Base-by-base conservation (phyloP, 768 basidiomycete genomes). In the Fomitopsis pulvina region DNA sequence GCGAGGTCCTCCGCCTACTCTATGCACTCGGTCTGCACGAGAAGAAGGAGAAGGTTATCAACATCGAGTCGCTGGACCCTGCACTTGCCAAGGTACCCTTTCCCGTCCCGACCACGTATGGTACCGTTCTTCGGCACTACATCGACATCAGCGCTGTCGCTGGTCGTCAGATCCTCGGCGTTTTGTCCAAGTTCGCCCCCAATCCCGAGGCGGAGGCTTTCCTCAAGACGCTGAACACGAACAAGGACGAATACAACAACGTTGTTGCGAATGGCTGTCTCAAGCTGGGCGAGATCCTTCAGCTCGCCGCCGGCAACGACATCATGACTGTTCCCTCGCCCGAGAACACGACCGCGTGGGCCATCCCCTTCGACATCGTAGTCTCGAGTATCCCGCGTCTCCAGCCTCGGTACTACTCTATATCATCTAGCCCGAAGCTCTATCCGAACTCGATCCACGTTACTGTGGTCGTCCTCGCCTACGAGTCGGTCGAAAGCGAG, bases 1-100 rank as follows among this genome's bases (percentile, higher is more conserved):
- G 84, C 41, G 94, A 98, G 61, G 93, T 98, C 39, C 82, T 90
- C 47, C 85, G 94, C 49, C 79, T 96, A 22, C 78, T 99, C 18
- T 85, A 80, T 54, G 79, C 85, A 34, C 83, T 99, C 42, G 95
- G 93, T 22, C 76, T 99, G 10, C 75, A 77, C 56, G 76, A 85
- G 53, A 90, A 90, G 71, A 79, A 81, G 62, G 83, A 94, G 65
- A 75, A 77, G 32, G 81, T 92, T 42, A 91, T 99, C 60, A 81
- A 84, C 56, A 92, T 99, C 52, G 92, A 93, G 63, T 95, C 92
- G n/a, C 82, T 98, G 52, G 95, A 99, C 62, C 95, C 96, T 18
- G 92, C 94, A 14, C 77, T 99, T 26, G 95, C 95, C 51, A 98
- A 98, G 68, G 94, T 98, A 50, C 95, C 95, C 16, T 99, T 98